A percentile compares a stretch with the other conserved stretches of the same genome.
phyloP scores from a whole-genome alignment of 176 grass and related monocot species.

The Zoysia japonica region DNA sequence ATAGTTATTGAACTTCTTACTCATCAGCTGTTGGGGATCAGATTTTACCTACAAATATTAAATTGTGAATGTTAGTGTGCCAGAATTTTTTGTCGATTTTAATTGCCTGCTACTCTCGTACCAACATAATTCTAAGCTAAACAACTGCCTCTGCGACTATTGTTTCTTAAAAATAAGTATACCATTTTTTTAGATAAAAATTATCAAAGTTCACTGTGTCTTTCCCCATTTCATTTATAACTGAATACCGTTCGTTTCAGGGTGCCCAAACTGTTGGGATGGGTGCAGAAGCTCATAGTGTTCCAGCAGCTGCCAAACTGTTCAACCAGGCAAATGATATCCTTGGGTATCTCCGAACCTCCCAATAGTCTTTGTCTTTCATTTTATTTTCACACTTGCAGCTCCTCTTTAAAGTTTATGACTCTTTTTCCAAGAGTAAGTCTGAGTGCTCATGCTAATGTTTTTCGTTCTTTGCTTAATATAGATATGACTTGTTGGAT shows the following conservation, averaged over 20 bases:
- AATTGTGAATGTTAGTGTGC: background rate
- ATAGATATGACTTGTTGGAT: conserved; percentile 86
- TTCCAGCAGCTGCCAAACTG: conserved; percentile 70
- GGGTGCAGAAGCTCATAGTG: conserved; percentile 74
- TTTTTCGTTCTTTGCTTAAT: background rate
- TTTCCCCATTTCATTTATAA: background rate
- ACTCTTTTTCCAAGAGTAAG: background rate
- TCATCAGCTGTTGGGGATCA: conserved; percentile 23
- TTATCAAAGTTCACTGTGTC: background rate
- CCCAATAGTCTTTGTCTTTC: background rate
- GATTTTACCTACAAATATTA: background rate
- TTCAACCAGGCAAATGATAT: conserved; percentile 86
- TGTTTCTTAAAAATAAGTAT: background rate
- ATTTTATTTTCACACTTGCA: background rate
- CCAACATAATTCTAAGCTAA: background rate
- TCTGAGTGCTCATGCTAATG: background rate
- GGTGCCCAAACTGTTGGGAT: conserved; percentile 94
- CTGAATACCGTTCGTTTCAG: conserved; percentile 35
- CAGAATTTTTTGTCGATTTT: background rate
- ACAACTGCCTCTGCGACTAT: background rate
- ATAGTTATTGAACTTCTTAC: background rate
- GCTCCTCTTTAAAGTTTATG: conserved; percentile 17
- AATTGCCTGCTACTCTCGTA: background rate
- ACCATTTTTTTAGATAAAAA: background rate
- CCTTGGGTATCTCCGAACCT: conserved; percentile 61